Base-by-base conservation (phyloP, 805 yeast genomes). In the Myxozyma monticola region DNA sequence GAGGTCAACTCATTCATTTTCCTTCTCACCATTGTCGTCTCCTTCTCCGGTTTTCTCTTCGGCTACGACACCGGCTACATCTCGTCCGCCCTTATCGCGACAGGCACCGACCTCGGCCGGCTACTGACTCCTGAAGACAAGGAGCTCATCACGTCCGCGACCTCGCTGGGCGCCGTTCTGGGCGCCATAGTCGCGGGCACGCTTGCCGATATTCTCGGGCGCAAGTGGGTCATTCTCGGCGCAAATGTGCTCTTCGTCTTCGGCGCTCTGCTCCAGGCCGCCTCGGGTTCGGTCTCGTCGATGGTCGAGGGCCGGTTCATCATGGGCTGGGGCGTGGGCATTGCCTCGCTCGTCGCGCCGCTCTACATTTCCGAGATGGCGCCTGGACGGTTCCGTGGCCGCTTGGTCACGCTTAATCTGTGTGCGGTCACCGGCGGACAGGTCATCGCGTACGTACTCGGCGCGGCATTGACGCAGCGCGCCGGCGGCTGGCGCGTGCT, bases 41-140 rank as follows among this genome's bases (percentile, higher is more conserved):
- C 96, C 8, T 84, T 91, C 54, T 89, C 96, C 0, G 98, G 98
- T 1, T 88, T 90, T 69, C 80, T 91, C 89, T 91, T 91, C 69
- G 99, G 99, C 60, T 91, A 91, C 65, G 99, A 91, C 68, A 91
- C 98, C 0, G 98, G 98, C 60, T 91, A 91, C 69, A 89, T 91
- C 34, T 91, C 98, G 2, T 83, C 95, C 18, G 97, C 97, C 0
- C 74, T 91, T 62, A 95, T 90, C 15, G 81, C 89, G 28, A 81
- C 91, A 41, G 89, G 90, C 9, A 78, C 81, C 4, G 96, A 87
- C 65, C 76, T 91, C 55, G 71, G 75, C 36, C 74, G 76, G 48
- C 61, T 67, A 0, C 74, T 90, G 46, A 74, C 89, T 0, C 77
- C 80, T 49, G 95, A 95, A 38, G 83, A 89, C 60, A 86, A 88